Evolutionary conservation across 495 filamentous ascomycete species (phyloP), one percentile per base, ranked within the genome.

Genomic region (Xylaria telfairii): DNA sequence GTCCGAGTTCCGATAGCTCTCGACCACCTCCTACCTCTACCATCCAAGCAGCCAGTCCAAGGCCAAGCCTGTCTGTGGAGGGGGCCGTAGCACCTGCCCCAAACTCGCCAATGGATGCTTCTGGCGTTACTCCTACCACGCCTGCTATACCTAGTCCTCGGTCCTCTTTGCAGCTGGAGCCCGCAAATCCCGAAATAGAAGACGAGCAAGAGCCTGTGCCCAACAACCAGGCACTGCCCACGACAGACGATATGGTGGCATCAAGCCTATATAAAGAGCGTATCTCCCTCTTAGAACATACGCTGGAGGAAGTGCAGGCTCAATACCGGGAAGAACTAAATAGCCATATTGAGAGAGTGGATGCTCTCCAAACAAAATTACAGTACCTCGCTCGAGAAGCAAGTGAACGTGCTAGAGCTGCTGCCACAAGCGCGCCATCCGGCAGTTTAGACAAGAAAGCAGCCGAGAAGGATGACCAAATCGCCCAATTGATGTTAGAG

Each of bases 281-380:
- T 5, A 76, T 91, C 17, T 79, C 82, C 51, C 82, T 87, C 19
- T 74, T 90, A 49, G 84, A 85, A 60, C 82, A 84, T 24, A 84
- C 90, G n/a, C 80, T 90, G 47, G 87, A 91, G 62, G 84, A 84
- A 30, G 81, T 87, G 3, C 87, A 92, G 56, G 77, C 84, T 32
- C 88, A 90, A 62, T 85, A 91, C 75, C 92, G 93, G 67, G 92
- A 94, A 75, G 94, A 97, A 76, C 85, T 91, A 21, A 89, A 96
- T 73, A 86, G 82, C 13, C 95, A 96, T 69, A 87, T 95, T 15
- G 96, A 98, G 80, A 90, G 93, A 3, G 97, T 98, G 47, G 96
- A 98, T 81, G 92, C 96, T 24, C 83, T 99, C 12, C 92, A 97
- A 77, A 89, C 93, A 8, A 98, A 98, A 76, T 84, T 99, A 32